Evolutionary conservation across 2,329 filamentous ascomycete species (phyloP).

Genomic region (Emericellopsis atlantica): DNA sequence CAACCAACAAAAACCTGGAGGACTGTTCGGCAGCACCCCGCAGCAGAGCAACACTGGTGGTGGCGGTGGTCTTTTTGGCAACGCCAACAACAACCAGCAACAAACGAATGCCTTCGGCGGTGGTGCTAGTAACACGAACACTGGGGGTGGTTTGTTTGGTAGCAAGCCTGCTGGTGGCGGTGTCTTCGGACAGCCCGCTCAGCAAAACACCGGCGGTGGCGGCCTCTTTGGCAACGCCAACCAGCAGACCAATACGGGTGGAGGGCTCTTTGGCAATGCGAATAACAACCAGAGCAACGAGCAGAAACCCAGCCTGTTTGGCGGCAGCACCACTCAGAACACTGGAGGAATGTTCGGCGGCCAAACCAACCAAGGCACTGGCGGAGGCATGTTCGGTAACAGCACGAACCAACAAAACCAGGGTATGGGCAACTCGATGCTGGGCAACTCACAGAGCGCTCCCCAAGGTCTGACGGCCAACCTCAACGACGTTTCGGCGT

Average conservation of each 20-base stretch:
- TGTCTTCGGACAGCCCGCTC: constrained; percentile 24
- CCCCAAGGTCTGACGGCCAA: constrained; percentile 63
- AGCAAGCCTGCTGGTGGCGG: constrained; percentile 18
- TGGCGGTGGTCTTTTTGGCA: constrained; percentile 29
- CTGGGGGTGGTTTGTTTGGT: constrained; percentile 26
- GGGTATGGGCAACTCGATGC: constrained; percentile 39
- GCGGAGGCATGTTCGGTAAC: constrained; percentile 30
- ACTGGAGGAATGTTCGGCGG: constrained; percentile 42
- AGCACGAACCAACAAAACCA: constrained; percentile 28
- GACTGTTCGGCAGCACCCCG: constrained; percentile 34
- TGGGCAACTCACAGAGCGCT: constrained; percentile 43
- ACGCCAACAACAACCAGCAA: constrained; percentile 29
- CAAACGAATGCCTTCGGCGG: constrained; percentile 20
- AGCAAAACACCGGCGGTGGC: constrained; percentile 20
- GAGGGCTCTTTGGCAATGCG: background rate
- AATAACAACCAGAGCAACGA: too few species aligned
- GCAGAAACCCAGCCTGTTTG: constrained; percentile 32
- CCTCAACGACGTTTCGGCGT: constrained; percentile 74
- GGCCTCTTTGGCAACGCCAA: constrained; percentile 31
- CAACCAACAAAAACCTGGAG: constrained; percentile 17
- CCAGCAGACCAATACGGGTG: constrained; percentile 13
- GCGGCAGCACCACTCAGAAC: constrained; percentile 23
- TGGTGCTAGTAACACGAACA: constrained; percentile 12
- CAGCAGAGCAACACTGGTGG: constrained; percentile 18
- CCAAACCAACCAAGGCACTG: constrained; percentile 31